Percentiles rank a stretch among this genome's conserved stretches.
Conservation (phyloP, 2,329 filamentous ascomycete genomes). For the Nakataea oryzae region DNA sequence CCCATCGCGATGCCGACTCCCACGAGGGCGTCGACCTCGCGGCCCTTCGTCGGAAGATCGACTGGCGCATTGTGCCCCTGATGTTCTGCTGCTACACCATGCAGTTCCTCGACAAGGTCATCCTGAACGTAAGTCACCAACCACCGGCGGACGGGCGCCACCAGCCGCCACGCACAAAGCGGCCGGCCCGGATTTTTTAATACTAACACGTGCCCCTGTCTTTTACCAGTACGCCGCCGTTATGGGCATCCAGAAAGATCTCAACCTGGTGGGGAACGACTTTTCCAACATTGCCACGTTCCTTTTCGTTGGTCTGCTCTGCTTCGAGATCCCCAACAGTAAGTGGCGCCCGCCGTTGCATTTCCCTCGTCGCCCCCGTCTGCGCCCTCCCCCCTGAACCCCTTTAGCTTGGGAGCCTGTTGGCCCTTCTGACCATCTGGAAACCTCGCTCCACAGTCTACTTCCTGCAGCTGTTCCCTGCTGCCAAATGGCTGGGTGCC, state of each 20-base stretch:
- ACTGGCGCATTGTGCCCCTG: conserved; percentile 9
- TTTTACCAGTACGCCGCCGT: conserved; percentile 47
- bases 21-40: conserved; percentile 25
- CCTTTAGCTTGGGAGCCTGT: neutral
- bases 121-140: conserved; percentile 42
- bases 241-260: conserved; percentile 49
- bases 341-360: conserved; percentile 7
- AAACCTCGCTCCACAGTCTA: conserved; percentile 12
- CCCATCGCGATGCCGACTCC: conserved; percentile 25
- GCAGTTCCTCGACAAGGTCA: conserved; percentile 34
- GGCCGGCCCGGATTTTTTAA: conserved; percentile 2
- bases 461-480: conserved; percentile 21
- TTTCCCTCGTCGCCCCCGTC: neutral
- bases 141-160: neutral
- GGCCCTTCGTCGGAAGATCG: conserved; percentile 34
- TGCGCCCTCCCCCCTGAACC: neutral
- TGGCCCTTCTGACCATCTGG: neutral
- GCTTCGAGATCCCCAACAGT: conserved; percentile 51
- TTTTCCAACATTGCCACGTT: conserved; percentile 53
- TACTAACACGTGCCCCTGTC: neutral
- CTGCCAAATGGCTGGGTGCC: conserved; percentile 20
- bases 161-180: neutral
- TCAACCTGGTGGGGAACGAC: conserved; percentile 45
- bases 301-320: conserved; percentile 50
- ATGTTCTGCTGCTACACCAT: conserved; percentile 10